phyloP scores from a whole-genome alignment of 1,284 basidiomycete genomes.

The Pterula multifida region DNA sequence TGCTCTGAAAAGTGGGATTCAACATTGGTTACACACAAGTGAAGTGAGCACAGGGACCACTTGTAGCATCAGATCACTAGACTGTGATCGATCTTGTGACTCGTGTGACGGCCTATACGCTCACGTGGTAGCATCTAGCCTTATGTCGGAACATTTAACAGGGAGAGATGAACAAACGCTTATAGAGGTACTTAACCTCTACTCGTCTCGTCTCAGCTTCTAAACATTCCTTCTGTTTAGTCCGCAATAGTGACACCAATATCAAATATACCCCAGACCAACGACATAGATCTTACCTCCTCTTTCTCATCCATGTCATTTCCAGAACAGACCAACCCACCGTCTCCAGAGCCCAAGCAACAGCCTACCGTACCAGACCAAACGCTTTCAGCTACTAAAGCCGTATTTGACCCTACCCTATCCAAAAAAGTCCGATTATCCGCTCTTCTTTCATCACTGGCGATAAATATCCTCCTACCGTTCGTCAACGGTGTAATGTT shows the following conservation, averaged over 20 bases:
- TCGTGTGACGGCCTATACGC: not conserved
- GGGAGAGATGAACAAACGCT: not conserved
- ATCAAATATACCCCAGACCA: conserved; percentile 4
- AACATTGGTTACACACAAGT: too few relatives aligned
- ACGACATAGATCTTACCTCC: conserved; percentile 46
- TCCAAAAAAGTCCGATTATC: conserved; percentile 52
- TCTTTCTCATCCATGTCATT: conserved; percentile 70
- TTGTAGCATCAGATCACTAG: too few relatives aligned
- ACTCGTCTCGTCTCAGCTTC: not conserved
- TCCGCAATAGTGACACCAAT: not conserved
- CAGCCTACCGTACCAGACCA: conserved; percentile 7
- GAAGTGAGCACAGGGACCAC: too few relatives aligned
- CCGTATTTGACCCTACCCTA: conserved; percentile 64
- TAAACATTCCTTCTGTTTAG: not conserved
- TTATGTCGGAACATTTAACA: conserved; percentile 1
- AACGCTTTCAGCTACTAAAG: conserved; percentile 42
- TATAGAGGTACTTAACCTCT: not conserved
- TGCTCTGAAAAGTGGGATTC: too few relatives aligned
- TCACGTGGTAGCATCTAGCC: not conserved
- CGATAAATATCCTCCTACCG: conserved; percentile 87
- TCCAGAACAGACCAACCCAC: conserved; percentile 40
- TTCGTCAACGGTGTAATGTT: conserved; percentile 98
- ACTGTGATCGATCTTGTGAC: too few relatives aligned
- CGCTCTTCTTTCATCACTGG: conserved; percentile 72
- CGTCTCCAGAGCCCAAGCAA: conserved; percentile 21